A percentile compares a stretch with the other conserved stretches of the same genome.
These are phyloP conservation scores for Xerocomus cyaneibrunnescens DNA, from an alignment of 1,284 basidiomycete species.

Conservation along the genomic window DNA sequence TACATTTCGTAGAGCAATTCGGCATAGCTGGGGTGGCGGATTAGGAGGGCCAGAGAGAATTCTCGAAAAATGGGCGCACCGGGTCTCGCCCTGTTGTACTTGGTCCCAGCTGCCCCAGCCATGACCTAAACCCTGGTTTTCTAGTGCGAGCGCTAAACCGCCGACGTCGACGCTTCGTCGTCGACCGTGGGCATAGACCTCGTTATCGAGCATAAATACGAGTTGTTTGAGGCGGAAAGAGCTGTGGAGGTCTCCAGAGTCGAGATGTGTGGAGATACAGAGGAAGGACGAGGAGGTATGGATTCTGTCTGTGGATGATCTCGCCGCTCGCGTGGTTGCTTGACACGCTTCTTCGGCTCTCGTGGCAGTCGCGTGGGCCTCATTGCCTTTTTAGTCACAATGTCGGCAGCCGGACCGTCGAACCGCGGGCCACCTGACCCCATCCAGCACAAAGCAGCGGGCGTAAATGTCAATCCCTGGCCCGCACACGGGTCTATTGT, in stretches of 20 bases:
- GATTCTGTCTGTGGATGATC: constrained; percentile 29
- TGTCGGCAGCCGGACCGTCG: constrained; percentile 26
- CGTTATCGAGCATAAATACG: constrained; percentile 28
- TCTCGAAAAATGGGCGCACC: constrained; percentile 44
- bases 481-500: not conserved
- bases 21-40: constrained; percentile 50
- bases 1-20: constrained; percentile 84
- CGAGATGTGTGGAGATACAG: not conserved
- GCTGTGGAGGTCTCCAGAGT: not conserved
- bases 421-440: not conserved
- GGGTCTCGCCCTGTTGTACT: constrained; percentile 51
- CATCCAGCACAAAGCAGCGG: not conserved
- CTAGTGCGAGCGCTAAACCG: constrained; percentile 76
- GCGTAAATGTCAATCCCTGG: not conserved
- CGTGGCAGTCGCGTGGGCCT: constrained; percentile 36
- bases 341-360: constrained; percentile 39
- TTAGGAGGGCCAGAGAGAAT: constrained; percentile 6
- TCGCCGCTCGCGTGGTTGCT: constrained; percentile 38
- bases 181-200: constrained; percentile 37
- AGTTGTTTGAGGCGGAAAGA: not conserved
- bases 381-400: constrained; percentile 28
- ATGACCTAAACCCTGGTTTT: constrained; percentile 58
- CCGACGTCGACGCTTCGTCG: constrained; percentile 82
- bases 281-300: constrained; percentile 9
- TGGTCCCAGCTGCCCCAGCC: constrained; percentile 74